Evolutionary conservation across 148 eudicot species (phyloP).

Genomic region (Amaranthus hypochondriacus): DNA sequence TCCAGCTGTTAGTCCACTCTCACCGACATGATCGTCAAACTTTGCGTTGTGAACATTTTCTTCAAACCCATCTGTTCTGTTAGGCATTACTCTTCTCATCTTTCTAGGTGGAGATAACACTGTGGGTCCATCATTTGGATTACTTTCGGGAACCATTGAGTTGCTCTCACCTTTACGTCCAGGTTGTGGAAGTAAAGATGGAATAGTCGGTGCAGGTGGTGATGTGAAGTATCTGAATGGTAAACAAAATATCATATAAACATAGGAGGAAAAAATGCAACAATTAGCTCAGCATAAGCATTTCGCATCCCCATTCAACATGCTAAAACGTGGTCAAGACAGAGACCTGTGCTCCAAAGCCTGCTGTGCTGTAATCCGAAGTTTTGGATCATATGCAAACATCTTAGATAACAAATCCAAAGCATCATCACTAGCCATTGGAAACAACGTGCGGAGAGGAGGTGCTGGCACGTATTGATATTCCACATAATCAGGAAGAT

Average conservation of each 20-base stretch:
- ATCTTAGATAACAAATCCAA: constrained; percentile 87
- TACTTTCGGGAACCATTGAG: constrained; percentile 46
- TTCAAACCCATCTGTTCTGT: constrained; percentile 59
- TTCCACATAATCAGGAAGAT: constrained; percentile 93
- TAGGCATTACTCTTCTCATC: constrained; percentile 79
- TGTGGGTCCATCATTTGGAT: constrained; percentile 71
- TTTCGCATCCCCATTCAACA: neutral
- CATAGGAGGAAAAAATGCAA: neutral
- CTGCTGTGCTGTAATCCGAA: constrained; percentile 80
- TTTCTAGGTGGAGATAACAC: constrained; percentile 95
- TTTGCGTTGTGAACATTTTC: constrained; percentile 45
- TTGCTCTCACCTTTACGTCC: constrained; percentile 60
- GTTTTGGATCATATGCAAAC: constrained; percentile 89
- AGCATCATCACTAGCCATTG: constrained; percentile 95
- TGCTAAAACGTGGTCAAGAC: neutral
- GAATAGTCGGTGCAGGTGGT: constrained; percentile 74
- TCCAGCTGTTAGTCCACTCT: constrained; percentile 43
- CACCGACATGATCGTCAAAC: constrained; percentile 49
- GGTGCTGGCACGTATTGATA: constrained; percentile 78
- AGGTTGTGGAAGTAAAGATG: constrained; percentile 79
- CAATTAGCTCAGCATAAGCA: neutral
- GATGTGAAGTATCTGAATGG: constrained; percentile 72
- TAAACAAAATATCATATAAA: constrained; percentile 12
- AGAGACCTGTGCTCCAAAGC: constrained; percentile 90
- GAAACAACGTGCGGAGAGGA: constrained; percentile 75